These are phyloP conservation scores for Globisporangium iwayamae DNA, from an alignment of 352 stramenopile species.

Conservation along the genomic window DNA sequence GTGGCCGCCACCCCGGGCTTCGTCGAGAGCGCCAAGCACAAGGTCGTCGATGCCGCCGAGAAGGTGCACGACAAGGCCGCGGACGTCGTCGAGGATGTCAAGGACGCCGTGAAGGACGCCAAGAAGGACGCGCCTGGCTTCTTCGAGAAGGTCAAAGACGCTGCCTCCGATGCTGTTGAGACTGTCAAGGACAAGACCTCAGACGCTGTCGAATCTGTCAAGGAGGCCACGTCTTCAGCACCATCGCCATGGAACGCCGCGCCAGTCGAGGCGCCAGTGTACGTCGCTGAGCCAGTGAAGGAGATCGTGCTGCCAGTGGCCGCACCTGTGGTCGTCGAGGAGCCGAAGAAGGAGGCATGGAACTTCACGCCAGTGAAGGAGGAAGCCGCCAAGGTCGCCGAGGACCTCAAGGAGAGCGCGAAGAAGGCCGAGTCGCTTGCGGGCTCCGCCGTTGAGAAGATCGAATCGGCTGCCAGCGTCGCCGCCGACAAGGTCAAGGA, in stretches of 20 bases:
- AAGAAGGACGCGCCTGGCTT: conserved; percentile 3
- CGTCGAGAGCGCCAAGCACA: conserved; percentile 18
- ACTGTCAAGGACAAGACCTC: conserved; percentile 15
- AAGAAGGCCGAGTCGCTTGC: conserved; percentile 11
- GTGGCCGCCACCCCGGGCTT: conserved; percentile 19
- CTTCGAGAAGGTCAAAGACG: conserved; percentile 18
- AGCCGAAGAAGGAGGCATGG: conserved; percentile 23
- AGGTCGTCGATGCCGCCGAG: conserved; percentile 13
- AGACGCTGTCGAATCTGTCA: conserved; percentile 9
- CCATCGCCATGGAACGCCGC: conserved; percentile 19
- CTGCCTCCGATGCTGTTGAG: conserved; percentile 12
- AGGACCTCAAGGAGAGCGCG: conserved; percentile 17
- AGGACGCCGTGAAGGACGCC: conserved; percentile 19
- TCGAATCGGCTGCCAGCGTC: conserved; percentile 9
- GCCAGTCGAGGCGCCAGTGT: conserved; percentile 13
- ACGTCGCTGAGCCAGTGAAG: conserved; percentile 20
- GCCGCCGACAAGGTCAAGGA: conserved; percentile 22
- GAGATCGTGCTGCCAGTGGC: conserved; percentile 15
- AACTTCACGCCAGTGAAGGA: conserved; percentile 29
- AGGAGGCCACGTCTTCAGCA: conserved; percentile 14
- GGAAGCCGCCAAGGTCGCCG: conserved; percentile 20
- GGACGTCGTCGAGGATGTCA: conserved; percentile 20
- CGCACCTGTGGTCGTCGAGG: conserved; percentile 10
- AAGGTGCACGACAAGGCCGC: conserved; percentile 19
- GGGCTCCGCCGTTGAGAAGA: conserved; percentile 8